phyloP scores from a whole-genome alignment of 176 grass and related monocot genomes.

The Rhynchospora tenuis region DNA sequence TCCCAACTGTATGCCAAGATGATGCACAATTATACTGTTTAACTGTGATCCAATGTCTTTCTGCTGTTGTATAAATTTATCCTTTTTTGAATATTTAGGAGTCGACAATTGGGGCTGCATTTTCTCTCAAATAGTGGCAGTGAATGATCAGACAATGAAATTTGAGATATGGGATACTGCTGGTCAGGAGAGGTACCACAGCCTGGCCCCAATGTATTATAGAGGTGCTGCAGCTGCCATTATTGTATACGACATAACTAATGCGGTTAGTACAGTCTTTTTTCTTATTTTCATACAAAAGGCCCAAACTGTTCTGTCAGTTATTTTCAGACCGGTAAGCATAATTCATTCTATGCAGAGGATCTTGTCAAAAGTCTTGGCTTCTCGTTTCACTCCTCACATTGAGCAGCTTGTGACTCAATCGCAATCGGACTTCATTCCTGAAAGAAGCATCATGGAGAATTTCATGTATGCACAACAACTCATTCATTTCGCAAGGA shows the following conservation, averaged over 20 bases:
- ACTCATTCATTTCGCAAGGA: no score
- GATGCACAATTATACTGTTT: neutral
- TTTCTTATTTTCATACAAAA: neutral
- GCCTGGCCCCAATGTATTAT: conserved; percentile 92
- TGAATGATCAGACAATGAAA: conserved; percentile 72
- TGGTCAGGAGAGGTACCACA: conserved; percentile 90
- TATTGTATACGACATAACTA: conserved; percentile 79
- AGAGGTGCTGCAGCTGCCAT: conserved; percentile 71
- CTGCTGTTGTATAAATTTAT: neutral
- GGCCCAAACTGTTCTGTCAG: neutral
- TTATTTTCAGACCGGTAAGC: no score
- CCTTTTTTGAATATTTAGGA: conserved; percentile 40
- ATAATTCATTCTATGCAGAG: no score
- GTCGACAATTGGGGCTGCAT: conserved; percentile 84
- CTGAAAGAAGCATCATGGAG: no score
- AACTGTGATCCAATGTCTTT: neutral
- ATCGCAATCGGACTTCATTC: no score
- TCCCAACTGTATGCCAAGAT: neutral
- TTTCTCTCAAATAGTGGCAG: conserved; percentile 84
- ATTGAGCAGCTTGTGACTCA: no score
- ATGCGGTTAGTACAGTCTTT: conserved; percentile 27
- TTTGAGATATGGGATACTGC: conserved; percentile 98
- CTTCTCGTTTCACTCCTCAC: no score
- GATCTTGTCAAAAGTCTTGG: no score
- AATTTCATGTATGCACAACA: no score